Evolutionary conservation across 1,284 basidiomycete genomes (phyloP), one percentile per base, ranked within the genome.

Genomic region (Microbotryum violaceum): DNA sequence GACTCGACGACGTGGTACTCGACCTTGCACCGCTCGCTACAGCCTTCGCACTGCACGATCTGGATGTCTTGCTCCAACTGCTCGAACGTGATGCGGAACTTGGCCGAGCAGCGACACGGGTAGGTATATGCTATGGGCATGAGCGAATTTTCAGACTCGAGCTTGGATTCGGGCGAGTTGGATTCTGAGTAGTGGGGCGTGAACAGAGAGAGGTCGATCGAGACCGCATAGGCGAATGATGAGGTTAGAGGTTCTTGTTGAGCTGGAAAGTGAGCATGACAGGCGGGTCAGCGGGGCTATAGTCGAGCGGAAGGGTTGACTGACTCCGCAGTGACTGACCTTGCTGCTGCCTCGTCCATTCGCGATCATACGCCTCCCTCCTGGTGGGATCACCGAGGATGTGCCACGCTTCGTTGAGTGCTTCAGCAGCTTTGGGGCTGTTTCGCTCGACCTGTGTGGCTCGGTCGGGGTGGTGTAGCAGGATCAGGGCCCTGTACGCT

Each of bases 11-110:
- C 76, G 58, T 78, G 75, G 55, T 79, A 78, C 46, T 75, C 75
- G 20, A 79, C 77, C 3, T 73, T 70, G 4, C 77, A 70, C 68
- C 75, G 75, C 66, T 79, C 77, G 12, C 76, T 77, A 61, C 77
- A 79, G 1, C 77, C 77, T 10, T 73, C 74, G 65, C 78, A 79
- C 1, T 75, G 75, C 0, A 79, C 65, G 3, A 78, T 72, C 18
- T 78, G 75, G 2, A 78, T 73, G 0, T 75, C 77, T 12, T 74
- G 69, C 64, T 78, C 77, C 6, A 79, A 10, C 31, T 31, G 31
- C 31, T 71, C 67, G 12, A 68, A 54, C 4, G 74, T 73, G 59
- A 79, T 74, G n/a, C 61, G 58, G 62, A 76, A 77, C 25, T 70
- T 50, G 21, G 69, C 69, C 2, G 75, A 76, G 56, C 78, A 79